Evolutionary conservation across 495 filamentous ascomycete species (phyloP).

Genomic region (Tuber borchii): DNA sequence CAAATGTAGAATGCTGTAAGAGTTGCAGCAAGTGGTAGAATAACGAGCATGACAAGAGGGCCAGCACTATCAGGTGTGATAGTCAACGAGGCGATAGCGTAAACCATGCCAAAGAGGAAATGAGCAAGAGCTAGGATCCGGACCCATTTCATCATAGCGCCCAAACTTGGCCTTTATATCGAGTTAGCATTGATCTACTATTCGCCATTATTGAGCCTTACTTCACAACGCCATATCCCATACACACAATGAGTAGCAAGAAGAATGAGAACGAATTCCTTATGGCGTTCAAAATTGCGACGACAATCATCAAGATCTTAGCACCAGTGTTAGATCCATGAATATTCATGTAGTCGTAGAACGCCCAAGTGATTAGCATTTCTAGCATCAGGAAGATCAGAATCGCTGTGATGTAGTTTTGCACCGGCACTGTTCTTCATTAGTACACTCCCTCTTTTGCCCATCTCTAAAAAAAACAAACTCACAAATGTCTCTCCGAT

Average conservation of each 20-base stretch:
- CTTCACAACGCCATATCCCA: conserved; percentile 98
- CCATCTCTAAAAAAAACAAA: conserved; percentile 7
- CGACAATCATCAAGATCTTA: conserved; percentile 79
- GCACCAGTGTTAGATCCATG: conserved; percentile 73
- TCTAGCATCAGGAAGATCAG: conserved; percentile 89
- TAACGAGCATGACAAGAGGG: conserved; percentile 87
- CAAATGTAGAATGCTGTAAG: conserved; percentile 97
- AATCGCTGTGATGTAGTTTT: conserved; percentile 98
- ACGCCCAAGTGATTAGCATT: conserved; percentile 97
- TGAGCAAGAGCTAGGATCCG: conserved; percentile 84
- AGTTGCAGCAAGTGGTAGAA: conserved; percentile 84
- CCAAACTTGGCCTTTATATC: conserved; percentile 57
- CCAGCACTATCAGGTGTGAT: conserved; percentile 79
- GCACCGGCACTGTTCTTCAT: conserved; percentile 68
- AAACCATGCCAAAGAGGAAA: conserved; percentile 91
- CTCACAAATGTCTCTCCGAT: conserved; percentile 83
- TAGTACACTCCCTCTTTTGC: conserved; percentile 36
- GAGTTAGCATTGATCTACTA: conserved; percentile 5
- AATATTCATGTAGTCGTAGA: conserved; percentile 90
- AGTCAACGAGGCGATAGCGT: conserved; percentile 80
- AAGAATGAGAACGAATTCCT: conserved; percentile 99
- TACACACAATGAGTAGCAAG: conserved; percentile 94
- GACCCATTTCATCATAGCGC: conserved; percentile 88
- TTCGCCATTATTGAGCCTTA: conserved; percentile 10
- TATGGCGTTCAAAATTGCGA: conserved; percentile 83